Evolutionary conservation across 768 basidiomycete genomes (phyloP), one percentile per base, ranked within the genome.

Genomic region (Suillus cothurnatus): DNA sequence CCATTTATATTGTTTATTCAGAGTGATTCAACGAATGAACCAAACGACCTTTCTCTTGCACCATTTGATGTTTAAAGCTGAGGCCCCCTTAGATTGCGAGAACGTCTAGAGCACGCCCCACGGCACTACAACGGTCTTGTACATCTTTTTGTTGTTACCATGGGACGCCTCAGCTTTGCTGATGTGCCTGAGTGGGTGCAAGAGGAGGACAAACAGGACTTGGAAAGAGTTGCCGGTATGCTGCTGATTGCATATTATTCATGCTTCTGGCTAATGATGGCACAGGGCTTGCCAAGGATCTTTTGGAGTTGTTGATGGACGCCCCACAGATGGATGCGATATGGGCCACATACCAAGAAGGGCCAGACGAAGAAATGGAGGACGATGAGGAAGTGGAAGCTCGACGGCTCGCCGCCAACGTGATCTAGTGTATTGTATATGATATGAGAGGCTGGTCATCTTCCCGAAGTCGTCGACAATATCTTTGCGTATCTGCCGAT

Each of bases 131-230:
- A 84, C 68, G 88, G 87, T 38, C 75, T 91, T 32, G 80, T 80
- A 15, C 88, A 94, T 68, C 82, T 88, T 72, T 93, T 93, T 71
- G 85, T 88, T 34, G 87, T 93, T n/a, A 85, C 88, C 0, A 85
- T 95, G 62, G 90, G 93, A 45, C 83, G 92, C 66, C 77, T 95
- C 56, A 87, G 88, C 63, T 93, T 86, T 65, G 87, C 89, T 7
- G 88, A 87, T 55, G 79, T 85, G 14, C 89, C 89, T 19, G 81
- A 84, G 52, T 91, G 88, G 87, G 73, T 90, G 38, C 76, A 81
- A 28, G 63, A 65, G 19, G 72, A 78, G 56, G 72, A 76, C 19
- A 80, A 77, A 63, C 71, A 73, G 26, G 81, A 83, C 53, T 70
- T 88, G 49, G 81, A 80, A 67, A 71, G 76, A 32, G 76, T 86